phyloP scores from a whole-genome alignment of 228 moss, liverwort and hornwort genomes.

The Sphagnum magellanicum region DNA sequence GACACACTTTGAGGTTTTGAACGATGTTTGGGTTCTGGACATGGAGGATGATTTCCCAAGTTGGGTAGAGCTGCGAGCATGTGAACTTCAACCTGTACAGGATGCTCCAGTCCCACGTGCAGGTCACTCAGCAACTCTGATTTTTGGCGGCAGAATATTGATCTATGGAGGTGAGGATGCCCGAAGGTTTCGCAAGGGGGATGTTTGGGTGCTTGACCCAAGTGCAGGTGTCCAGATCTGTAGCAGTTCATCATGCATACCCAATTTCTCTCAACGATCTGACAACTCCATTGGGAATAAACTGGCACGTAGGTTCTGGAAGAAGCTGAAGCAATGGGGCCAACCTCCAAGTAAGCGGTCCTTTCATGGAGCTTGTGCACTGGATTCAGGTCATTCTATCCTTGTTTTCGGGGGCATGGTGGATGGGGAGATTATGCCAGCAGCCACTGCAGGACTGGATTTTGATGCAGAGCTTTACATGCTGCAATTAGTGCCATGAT shows the following conservation, averaged over 20 bases:
- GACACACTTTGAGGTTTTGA: constrained; percentile 73
- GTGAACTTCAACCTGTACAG: constrained; percentile 29
- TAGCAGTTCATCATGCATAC: constrained; percentile 27
- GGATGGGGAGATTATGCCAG: constrained; percentile 54
- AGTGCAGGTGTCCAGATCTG: constrained; percentile 49
- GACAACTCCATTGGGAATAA: constrained; percentile 28
- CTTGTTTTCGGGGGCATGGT: constrained; percentile 97
- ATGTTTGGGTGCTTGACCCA: constrained; percentile 88
- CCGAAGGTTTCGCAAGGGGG: constrained; percentile 66
- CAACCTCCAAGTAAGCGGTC: constrained; percentile 67
- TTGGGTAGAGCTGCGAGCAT: constrained; percentile 74
- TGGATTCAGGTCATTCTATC: constrained; percentile 69
- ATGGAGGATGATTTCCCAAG: constrained; percentile 54
- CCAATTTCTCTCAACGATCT: constrained; percentile 22
- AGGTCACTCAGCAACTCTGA: constrained; percentile 85
- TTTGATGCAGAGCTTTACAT: constrained; percentile 79
- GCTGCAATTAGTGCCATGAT: constrained; percentile 81
- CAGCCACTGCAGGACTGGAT: constrained; percentile 41
- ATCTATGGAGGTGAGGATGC: constrained; percentile 93
- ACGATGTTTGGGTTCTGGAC: constrained; percentile 91
- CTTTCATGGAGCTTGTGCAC: constrained; percentile 80
- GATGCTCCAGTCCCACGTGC: constrained; percentile 67
- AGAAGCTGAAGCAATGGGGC: constrained; percentile 78
- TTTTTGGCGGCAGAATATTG: constrained; percentile 82
- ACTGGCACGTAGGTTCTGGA: constrained; percentile 75